Evolutionary conservation across 768 basidiomycete species (phyloP), one percentile per base, ranked within the genome.

Genomic region (Suillus cothurnatus): DNA sequence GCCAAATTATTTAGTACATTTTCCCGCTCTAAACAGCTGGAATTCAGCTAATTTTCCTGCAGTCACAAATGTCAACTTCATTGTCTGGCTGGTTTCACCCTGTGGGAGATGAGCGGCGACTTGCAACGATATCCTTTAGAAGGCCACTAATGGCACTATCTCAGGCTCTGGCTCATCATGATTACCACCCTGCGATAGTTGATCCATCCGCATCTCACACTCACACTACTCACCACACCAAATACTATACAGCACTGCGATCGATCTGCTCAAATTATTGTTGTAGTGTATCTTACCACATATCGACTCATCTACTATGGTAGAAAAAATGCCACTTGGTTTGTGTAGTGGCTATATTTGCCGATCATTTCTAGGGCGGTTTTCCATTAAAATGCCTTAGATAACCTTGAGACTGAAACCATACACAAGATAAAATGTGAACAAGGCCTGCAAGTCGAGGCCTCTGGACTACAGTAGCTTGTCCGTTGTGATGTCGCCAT

Each of bases 1-100:
- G 71, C 85, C 0, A 69, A 78, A 57, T 90, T 91, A 0, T 90
- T 89, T 67, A 74, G 85, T 67, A 81, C 77, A 62, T 73, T 14
- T 53, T 28, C 4, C 64, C 2, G n/a, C 19, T n/a, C 23, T 21
- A 0, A 2, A 15, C 14, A 39, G 26, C 6, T 43, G n/a, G n/a
- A 26, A 3, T 39, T 26, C 17, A 8, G 3, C 26, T 45, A 52
- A 73, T 32, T 70, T 14, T 63, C 17, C 62, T 31, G 43, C 62
- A 81, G 81, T 76, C 56, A 78, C 75, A 57, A 84, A 84, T 71
- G 83, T 84, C 34, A 52, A 73, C 21, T 84, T 70, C 63, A 82
- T 84, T 68, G 75, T n/a, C 74, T 84, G 21, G 68, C 52, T 15
- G 84, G 83, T 34, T 83, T 79, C 49, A 77, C 83, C 23, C 78